Conservation (phyloP, 306 rosid genomes). For the Begonia loranthoides region DNA sequence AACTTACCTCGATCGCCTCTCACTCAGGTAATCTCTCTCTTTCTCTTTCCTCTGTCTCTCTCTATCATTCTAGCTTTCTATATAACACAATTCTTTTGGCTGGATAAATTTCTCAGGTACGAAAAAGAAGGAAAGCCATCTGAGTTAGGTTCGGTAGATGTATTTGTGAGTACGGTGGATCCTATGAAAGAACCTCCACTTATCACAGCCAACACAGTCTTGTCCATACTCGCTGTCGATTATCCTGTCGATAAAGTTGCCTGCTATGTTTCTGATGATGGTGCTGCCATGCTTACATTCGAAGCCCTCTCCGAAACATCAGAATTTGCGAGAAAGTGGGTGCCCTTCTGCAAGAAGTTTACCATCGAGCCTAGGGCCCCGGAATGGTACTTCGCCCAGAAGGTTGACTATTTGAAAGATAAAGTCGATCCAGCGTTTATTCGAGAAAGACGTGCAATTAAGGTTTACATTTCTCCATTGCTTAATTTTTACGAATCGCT, state of each 20-base stretch:
- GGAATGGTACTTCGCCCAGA: conserved; percentile 79
- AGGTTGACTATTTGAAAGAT: conserved; percentile 69
- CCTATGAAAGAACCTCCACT: conserved; percentile 94
- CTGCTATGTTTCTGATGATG: conserved; percentile 91
- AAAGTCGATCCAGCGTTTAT: conserved; percentile 70
- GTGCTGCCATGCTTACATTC: conserved; percentile 94
- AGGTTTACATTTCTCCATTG: conserved; percentile 29
- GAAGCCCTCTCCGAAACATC: conserved; percentile 93
- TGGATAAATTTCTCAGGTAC: conserved; percentile 29
- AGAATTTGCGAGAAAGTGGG: conserved; percentile 95
- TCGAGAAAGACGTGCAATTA: conserved; percentile 79
- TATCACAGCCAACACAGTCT: conserved; percentile 84
- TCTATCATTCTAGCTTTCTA: neutral
- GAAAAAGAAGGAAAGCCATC: conserved; percentile 95
- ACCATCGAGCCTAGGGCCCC: conserved; percentile 86
- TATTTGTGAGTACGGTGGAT: conserved; percentile 92
- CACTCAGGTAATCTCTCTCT: conserved; percentile 38
- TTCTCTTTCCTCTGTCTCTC: neutral
- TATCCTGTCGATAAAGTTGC: conserved; percentile 84
- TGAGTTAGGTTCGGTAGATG: conserved; percentile 52
- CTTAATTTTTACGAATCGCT: neutral
- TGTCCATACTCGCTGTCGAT: conserved; percentile 86
- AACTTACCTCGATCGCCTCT: conserved; percentile 86
- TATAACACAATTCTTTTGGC: conserved; percentile 4
- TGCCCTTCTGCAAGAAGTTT: conserved; percentile 82